Evolutionary conservation across 1,284 basidiomycete genomes (phyloP), one percentile per base, ranked within the genome.

Genomic region (Fomitopsis palustris): DNA sequence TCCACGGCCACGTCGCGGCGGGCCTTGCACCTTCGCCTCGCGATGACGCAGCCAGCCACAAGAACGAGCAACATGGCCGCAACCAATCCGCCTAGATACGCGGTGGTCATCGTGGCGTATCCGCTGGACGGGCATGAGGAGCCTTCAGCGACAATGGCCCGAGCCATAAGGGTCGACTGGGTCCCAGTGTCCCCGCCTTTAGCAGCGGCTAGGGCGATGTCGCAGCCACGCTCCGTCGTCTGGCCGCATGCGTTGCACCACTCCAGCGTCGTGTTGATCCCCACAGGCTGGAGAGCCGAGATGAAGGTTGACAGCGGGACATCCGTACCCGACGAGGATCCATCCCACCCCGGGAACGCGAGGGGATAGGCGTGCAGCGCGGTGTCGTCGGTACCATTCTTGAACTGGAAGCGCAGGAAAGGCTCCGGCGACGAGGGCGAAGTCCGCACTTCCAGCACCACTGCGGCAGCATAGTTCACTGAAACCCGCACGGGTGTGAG

Each of bases 171-270:
- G n/a, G 31, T 17, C 47, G 47, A 31, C 9, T 29, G 17, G 16
- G 47, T 51, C 4, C 31, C 47, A 29, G n/a, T n/a, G n/a, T n/a
- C n/a, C n/a, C 47, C 47, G 14, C 3, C 4, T 10, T 29, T 27
- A 14, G 45, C 45, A 27, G 45, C 45, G 23, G 45, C 45, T 12
- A 47, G n/a, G 23, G 27, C 45, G 45, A 47, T 14, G 27, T 47
- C 45, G 25, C 45, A 47, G 19, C 45, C 45, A 56, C 86, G 75
- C 60, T 80, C 77, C 56, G 78, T 66, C 1, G 72, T 78, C 71
- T 88, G 88, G 31, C 71, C 71, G 72, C 87, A 89, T 8, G 76
- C 72, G 7, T 69, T 67, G 69, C 87, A 89, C 87, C 87, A 89
- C 19, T 80, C 66, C 3, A 79, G 72, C 0, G 81, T 83, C 27